Evolutionary conservation across 352 stramenopile genomes (phyloP), one percentile per base, ranked within the genome.

Genomic region (Blastocystis sp.): DNA sequence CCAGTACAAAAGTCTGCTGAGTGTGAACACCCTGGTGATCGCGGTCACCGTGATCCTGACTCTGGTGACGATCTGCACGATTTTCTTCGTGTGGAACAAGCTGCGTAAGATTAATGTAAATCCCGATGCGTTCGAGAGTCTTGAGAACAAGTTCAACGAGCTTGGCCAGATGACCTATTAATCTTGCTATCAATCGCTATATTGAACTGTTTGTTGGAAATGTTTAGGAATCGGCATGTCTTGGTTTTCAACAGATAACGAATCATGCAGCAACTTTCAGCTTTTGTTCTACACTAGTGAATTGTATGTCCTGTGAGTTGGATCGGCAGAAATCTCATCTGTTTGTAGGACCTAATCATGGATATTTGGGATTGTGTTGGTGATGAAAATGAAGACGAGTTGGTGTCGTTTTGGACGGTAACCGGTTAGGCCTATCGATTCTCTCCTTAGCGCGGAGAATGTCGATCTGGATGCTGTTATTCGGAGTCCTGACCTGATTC

Each of bases 141-240:
- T 87, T 39, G 76, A 87, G 45, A 87, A 54, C 39, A 87, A 87
- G 63, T 87, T 87, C 76, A 87, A 87, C 39, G 76, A 87, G 63
- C 63, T 87, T 76, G 76, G 76, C 4, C 76, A 87, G 50, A 87
- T 87, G 76, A 29, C 76, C 8, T 80, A 80, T 37, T 80, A 64
- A 80, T 62, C 50, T 54, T 80, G 37, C 41, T 59, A 34, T 63
- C 20, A n/a, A 59, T 59, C 50, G 50, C 50, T 59, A 59, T 59
- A n/a, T 59, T n/a, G 50, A n/a, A n/a, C 50, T 59, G 29, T 73
- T 73, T 73, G 23, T 34, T 73, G 20, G 50, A 59, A 59, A 59
- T n/a, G 50, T 59, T n/a, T n/a, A 75, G 63, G 37, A 37, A 75
- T 75, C 45, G 11, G 37, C 63, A 75, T 63, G 7, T 62, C 45